phyloP scores from a whole-genome alignment of 371 early-diverging fungal genomes.

The Lichtheimia ornata region DNA sequence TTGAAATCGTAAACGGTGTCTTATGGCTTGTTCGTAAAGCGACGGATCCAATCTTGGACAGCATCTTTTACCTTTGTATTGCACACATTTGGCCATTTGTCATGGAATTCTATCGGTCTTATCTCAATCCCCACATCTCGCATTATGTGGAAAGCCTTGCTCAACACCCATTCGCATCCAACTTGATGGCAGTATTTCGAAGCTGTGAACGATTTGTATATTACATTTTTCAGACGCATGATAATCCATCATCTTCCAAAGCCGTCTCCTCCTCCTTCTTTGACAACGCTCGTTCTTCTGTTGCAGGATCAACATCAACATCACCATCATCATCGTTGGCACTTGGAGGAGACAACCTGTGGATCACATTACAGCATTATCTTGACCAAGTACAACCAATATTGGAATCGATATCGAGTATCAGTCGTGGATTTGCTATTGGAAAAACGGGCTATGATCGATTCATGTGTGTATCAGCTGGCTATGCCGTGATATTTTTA shows the following conservation, averaged over 20 bases:
- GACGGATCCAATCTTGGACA: constrained; percentile 21
- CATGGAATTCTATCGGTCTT: neutral
- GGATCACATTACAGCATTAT: neutral
- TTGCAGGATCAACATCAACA: too few relatives aligned
- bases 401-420: neutral
- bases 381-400: neutral
- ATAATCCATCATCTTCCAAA: too few relatives aligned
- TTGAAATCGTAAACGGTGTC: constrained; percentile 10
- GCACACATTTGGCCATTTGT: constrained; percentile 9
- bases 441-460: constrained; percentile 29
- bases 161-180: too few relatives aligned
- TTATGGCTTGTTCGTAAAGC: constrained; percentile 13
- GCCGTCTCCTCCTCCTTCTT: too few relatives aligned
- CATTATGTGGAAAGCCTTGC: too few relatives aligned
- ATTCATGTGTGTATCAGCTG: constrained; percentile 31
- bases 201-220: too few relatives aligned
- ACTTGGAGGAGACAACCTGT: too few relatives aligned
- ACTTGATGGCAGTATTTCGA: too few relatives aligned
- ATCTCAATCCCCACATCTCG: too few relatives aligned
- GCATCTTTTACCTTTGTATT: constrained; percentile 6
- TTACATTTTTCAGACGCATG: too few relatives aligned
- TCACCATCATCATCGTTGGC: too few relatives aligned
- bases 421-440: constrained; percentile 24
- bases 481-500: constrained; percentile 27
- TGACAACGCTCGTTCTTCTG: too few relatives aligned